Conservation (phyloP, 2,329 filamentous ascomycete genomes). For the Pseudocercospora fuligena region DNA sequence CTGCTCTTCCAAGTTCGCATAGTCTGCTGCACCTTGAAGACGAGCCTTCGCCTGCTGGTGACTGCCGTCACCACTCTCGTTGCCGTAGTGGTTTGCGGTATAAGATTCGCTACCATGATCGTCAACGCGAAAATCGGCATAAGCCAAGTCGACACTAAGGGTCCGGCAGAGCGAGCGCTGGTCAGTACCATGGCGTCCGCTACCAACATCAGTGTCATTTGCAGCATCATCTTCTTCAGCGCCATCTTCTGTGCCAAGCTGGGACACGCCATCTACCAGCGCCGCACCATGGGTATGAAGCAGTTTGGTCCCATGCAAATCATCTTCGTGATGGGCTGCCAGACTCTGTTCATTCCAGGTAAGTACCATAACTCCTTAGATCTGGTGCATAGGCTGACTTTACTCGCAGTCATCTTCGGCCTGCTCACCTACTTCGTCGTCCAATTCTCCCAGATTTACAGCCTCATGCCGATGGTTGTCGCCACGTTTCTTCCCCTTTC, state of each 20-base stretch:
- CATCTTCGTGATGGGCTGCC: conserved; percentile 70
- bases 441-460: conserved; percentile 58
- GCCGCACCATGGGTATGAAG: conserved; percentile 61
- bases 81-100: conserved; percentile 57
- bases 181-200: conserved; percentile 49
- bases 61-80: conserved; percentile 55
- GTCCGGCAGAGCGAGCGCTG: conserved; percentile 17
- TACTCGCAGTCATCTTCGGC: conserved; percentile 61
- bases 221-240: conserved; percentile 66
- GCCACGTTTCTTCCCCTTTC: conserved; percentile 69
- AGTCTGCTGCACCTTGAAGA: conserved; percentile 58
- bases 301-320: conserved; percentile 69
- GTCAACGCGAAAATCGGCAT: conserved; percentile 47
- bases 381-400: conserved; percentile 21
- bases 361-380: conserved; percentile 36
- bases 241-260: conserved; percentile 67
- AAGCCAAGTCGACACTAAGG: conserved; percentile 25
- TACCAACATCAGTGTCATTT: conserved; percentile 57
- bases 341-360: conserved; percentile 70
- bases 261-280: conserved; percentile 60
- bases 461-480: conserved; percentile 62
- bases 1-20: conserved; percentile 67
- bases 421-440: conserved; percentile 59
- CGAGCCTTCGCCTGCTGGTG: conserved; percentile 51
- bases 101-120: conserved; percentile 59